Evolutionary conservation across 2,329 filamentous ascomycete species (phyloP), one percentile per base, ranked within the genome.

Genomic region (Pleurostoma richardsiae): DNA sequence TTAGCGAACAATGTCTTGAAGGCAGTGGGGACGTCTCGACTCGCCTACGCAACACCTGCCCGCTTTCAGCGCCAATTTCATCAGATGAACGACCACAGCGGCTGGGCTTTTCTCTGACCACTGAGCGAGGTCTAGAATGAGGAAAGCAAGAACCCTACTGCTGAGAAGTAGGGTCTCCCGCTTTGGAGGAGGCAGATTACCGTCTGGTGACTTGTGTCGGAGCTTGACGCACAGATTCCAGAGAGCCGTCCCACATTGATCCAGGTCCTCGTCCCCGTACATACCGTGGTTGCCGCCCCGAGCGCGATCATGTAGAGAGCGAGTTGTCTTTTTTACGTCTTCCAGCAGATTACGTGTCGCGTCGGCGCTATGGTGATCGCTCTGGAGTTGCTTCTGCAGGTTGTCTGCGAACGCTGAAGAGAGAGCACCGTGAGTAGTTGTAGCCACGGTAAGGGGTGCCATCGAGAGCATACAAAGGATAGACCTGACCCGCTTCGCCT

Each of bases 41-140:
- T 19, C 19, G 76, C 80, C 75, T 40, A 94, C 69, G 54, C 85
- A 90, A 39, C 71, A 71, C 55, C 73, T 79, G 26, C 76, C 77
- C 4, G 83, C 74, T 59, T 84, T 88, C 47, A 95, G 67, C 8
- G 83, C 83, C 54, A 88, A 67, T 57, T 78, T 83, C 59, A 89
- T 70, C 26, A 89, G 62, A 46, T 86, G 79, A 30, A 7, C 42
- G 29, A 81, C 60, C 11, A 74, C 58, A 58, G 63, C 40, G 56
- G 52, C 19, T 45, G 55, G 26, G 58, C 55, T 41, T 56, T 44
- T 54, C 40, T 59, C 49, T 50, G 52, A 49, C 47, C 64, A 57
- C 55, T 77, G 68, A 48, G 77, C 79, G 40, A 78, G 68, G 40
- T 85, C 80, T 10, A 95, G 69, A 47, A 92, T 64, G 10, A 84